Evolutionary conservation across 306 rosid species (phyloP), one percentile per base, ranked within the genome.

Genomic region (Amphicarpaea edgeworthii): DNA sequence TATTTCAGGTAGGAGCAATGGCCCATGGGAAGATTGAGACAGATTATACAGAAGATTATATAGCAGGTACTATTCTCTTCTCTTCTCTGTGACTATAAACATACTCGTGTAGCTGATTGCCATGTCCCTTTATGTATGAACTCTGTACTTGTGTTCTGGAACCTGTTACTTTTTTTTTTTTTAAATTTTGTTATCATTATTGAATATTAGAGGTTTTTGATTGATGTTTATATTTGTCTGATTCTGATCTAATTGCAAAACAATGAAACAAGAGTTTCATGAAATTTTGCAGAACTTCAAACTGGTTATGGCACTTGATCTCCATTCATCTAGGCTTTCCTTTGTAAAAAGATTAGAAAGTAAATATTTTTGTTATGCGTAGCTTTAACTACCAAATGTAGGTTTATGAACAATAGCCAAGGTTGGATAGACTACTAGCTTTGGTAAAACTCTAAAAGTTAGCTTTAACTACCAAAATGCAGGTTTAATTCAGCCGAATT

Each of bases 11-110:
- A 17, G 97, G 97, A 73, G 97, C 96, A 32, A 88, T 90, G 93
- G 89, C 97, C 82, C 96, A 88, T 74, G 97, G 96, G 68, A 90
- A 88, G 88, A 68, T 94, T 81, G 95, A 90, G 81, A 70, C 87
- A 0, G 95, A 88, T 68, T 94, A 87, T 64, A 87, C 85, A 12
- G 93, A 94, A 0, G 98, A 94, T 76, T 87, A 79, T 60, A 46
- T 94, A 81, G 87, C 97, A 79, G 76, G 98, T 94, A 85, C 7
- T 40, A 61, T 58, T 37, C 23, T 16, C 73, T 64, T 64, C 14
- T 38, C 65, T 67, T n/a, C 7, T 12, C 30, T 12, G 16, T 80
- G 11, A 43, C 43, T 26, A 17, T 45, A 21, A 45, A 11, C 40
- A 3, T 40, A 28, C 12, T 9, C 5, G 3, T 20, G 19, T 38